Evolutionary conservation across 2,329 filamentous ascomycete genomes (phyloP), one percentile per base, ranked within the genome.

Genomic region (Stemphylium beticola): DNA sequence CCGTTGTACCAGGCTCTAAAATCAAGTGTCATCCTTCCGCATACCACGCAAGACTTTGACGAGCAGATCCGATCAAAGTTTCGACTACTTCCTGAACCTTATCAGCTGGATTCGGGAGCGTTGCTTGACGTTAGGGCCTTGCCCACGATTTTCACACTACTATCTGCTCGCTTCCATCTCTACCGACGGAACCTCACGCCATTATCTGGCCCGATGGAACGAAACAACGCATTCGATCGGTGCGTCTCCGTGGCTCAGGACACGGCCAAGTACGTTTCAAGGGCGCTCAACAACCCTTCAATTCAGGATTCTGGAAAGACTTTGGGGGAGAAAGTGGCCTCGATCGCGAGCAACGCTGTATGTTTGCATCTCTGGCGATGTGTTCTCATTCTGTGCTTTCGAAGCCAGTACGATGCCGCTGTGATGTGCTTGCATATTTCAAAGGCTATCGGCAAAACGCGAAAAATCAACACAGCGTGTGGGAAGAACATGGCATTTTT

Each of bases 291-390:
- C 40, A 74, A 74, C 4, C 71, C 77, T 31, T 60, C 74, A 2
- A 64, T 62, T n/a, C 37, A 42, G 7, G 67, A 66, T 18, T 50
- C 58, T 6, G 67, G 68, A 12, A 68, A 64, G 53, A 68, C 38
- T 37, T 86, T 84, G 71, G 84, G 83, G 22, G 77, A 83, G 3
- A 81, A 84, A 9, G 79, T 92, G 1, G 83, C 85, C 4, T 84
- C 87, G 31, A 85, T 87, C 10, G 87, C 91, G 3, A 91, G 89
- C 1, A 86, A 89, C 4, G 85, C 93, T 63, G 81, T 96, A 8
- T 90, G 91, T 52, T 87, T 86, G 12, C 95, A 98, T 72, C 82
- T 96, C 39, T 97, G 96, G 85, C 89, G 93, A 18, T 96, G 90
- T 68, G 83, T 90, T 1, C 82, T 98, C 0, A 87, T 97, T 52